Evolutionary conservation across 257 asterid species (phyloP), one percentile per base, ranked within the genome.

Genomic region (Anisodus tanguticus): DNA sequence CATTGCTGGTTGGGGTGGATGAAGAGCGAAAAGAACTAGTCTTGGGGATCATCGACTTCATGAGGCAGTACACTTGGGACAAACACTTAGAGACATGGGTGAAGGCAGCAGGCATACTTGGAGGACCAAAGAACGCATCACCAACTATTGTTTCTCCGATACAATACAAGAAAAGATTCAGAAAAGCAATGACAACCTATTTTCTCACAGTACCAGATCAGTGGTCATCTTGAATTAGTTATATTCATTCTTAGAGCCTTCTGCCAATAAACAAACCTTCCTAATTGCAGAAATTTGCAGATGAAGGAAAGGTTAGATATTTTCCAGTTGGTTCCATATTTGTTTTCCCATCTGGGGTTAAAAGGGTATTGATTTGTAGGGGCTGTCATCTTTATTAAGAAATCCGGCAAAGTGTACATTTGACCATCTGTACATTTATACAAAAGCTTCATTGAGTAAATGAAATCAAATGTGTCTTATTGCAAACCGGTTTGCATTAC

Each of bases 51-150:
- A 97, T 97, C 0, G 98, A 97, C 82, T 97, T 88, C 93, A 95
- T 97, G 96, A 95, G 99, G 80, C 98, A 95, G 41, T 97, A 95
- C 69, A 97, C 99, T 12, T 97, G 98, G 99, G 99, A 97, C 92
- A 97, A 97, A 92, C 99, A 93, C 58, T 82, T 95, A 91, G 99
- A 97, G 95, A 94, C 97, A 41, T 95, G 98, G 98, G 98, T 94
- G 17, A 94, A 95, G 86, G 94, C 98, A 0, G 90, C 98, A 10
- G 99, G 99, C 12, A 94, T 95, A 53, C 93, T 95, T 10, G 99
- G 99, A 60, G 98, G 98, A 12, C 98, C 95, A 3, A 97, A 86
- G 85, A 94, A 94, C 80, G 95, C 93, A 77, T 90, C 99, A n/a
- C 99, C 99, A 19, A 95, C 98, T 0, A 91, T 97, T 19, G 80